phyloP scores from a whole-genome alignment of 805 yeast species.

The Kurtzmaniella fragi region DNA sequence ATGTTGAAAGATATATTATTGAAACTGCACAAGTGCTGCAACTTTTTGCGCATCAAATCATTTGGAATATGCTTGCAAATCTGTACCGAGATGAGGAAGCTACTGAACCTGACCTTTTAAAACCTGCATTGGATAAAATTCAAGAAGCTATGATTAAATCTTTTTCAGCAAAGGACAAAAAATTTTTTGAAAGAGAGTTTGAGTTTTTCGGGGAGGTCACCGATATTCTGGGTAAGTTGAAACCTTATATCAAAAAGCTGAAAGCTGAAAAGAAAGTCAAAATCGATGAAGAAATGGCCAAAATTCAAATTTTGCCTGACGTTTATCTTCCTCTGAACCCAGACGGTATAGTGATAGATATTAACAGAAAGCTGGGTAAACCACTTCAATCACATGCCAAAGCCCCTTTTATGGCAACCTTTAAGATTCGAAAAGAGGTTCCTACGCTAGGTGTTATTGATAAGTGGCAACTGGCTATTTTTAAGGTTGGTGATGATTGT shows the following conservation, averaged over 20 bases:
- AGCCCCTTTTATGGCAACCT: constrained; percentile 97
- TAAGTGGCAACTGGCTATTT: constrained; percentile 90
- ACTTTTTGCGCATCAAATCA: constrained; percentile 93
- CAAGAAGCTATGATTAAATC: constrained; percentile 57
- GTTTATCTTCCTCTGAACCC: constrained; percentile 96
- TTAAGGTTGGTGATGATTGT: constrained; percentile 98
- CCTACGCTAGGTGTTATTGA: constrained; percentile 49
- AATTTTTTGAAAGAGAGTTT: constrained; percentile 78
- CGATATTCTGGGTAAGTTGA: constrained; percentile 87
- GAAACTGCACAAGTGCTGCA: constrained; percentile 91
- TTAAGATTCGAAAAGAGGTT: constrained; percentile 66
- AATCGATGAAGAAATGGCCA: constrained; percentile 93
- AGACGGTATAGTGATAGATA: constrained; percentile 89
- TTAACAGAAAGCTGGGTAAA: constrained; percentile 84
- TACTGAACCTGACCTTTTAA: constrained; percentile 69
- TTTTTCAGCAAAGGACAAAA: constrained; percentile 56
- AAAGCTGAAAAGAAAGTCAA: constrained; percentile 95
- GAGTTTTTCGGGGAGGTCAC: constrained; percentile 89
- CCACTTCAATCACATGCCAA: constrained; percentile 98
- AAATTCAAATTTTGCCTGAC: constrained; percentile 66
- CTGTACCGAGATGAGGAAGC: constrained; percentile 88
- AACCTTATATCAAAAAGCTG: constrained; percentile 88
- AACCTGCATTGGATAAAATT: constrained; percentile 76
- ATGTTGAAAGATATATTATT: constrained; percentile 80
- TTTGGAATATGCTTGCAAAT: constrained; percentile 97